Conservation (phyloP, 768 basidiomycete genomes). For the Candolleomyces efflorescens region DNA sequence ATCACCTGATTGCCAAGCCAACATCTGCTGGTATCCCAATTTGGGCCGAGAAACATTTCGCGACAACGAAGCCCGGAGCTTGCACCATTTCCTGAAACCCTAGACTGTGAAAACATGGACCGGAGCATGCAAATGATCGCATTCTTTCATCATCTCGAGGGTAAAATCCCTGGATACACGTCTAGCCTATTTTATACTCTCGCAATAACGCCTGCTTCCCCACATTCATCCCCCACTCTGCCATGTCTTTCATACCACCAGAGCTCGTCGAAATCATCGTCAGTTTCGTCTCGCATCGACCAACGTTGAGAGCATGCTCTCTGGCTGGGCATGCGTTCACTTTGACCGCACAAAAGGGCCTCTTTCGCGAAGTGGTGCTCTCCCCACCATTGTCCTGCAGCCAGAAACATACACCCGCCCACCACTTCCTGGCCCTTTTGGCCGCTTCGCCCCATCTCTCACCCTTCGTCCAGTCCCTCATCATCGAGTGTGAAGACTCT, state of each 20-base stretch:
- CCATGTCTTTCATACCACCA: conserved; percentile 2
- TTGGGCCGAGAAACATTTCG: neutral
- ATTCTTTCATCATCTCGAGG: conserved; percentile 4
- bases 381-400: conserved; percentile 5
- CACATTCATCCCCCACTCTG: neutral
- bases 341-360: conserved; percentile 1
- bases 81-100: conserved; percentile 6
- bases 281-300: neutral
- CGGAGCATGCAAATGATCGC: conserved; percentile 7
- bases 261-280: conserved; percentile 9
- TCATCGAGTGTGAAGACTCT: conserved; percentile 10
- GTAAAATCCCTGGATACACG: neutral
- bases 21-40: neutral
- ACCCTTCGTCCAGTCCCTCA: conserved; percentile 4
- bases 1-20: conserved; percentile 9
- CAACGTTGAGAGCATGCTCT: conserved; percentile 4
- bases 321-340: conserved; percentile 2
- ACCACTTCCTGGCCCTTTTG: conserved; percentile 6
- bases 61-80: conserved; percentile 4
- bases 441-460: conserved; percentile 9
- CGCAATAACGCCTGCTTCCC: neutral
- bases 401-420: conserved; percentile 5
- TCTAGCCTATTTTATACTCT: neutral
- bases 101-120: conserved; percentile 2
- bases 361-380: conserved; percentile 8